Conservation (phyloP, 192 early-diverging fungal species). For the Gonapodya prolifera region DNA sequence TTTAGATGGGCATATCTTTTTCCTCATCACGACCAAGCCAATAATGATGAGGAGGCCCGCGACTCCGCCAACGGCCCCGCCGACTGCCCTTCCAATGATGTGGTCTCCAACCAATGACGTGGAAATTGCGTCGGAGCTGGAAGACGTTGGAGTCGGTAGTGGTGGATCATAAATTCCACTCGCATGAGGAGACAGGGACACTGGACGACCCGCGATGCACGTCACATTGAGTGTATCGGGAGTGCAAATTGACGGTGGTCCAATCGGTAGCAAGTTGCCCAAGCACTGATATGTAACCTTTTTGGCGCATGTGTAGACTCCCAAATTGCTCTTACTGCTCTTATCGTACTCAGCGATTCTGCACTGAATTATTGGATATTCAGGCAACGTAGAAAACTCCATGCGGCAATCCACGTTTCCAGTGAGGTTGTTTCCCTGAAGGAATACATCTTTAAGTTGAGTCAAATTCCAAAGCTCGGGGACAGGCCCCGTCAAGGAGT, state of each 20-base stretch:
- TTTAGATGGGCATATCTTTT: no score
- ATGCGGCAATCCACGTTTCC: background rate
- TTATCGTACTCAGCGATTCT: no score
- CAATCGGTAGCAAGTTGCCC: background rate
- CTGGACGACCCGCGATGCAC: background rate
- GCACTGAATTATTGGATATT: background rate
- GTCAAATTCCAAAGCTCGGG: background rate
- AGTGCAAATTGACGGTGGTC: background rate
- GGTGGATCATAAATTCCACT: background rate
- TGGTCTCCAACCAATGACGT: background rate
- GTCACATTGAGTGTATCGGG: background rate
- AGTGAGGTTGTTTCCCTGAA: background rate
- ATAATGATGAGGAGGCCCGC: background rate
- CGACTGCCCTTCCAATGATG: background rate
- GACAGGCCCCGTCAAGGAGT: background rate
- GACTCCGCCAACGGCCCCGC: background rate
- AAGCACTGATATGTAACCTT: background rate
- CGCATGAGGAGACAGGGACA: background rate
- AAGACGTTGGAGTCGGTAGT: background rate
- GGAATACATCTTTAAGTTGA: background rate
- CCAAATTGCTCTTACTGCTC: background rate
- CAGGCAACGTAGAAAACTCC: background rate
- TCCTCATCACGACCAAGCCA: background rate
- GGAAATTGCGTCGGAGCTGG: background rate
- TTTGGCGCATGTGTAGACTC: background rate